Base-by-base conservation (phyloP, 495 filamentous ascomycete species). In the Daldinia caldariorum region DNA sequence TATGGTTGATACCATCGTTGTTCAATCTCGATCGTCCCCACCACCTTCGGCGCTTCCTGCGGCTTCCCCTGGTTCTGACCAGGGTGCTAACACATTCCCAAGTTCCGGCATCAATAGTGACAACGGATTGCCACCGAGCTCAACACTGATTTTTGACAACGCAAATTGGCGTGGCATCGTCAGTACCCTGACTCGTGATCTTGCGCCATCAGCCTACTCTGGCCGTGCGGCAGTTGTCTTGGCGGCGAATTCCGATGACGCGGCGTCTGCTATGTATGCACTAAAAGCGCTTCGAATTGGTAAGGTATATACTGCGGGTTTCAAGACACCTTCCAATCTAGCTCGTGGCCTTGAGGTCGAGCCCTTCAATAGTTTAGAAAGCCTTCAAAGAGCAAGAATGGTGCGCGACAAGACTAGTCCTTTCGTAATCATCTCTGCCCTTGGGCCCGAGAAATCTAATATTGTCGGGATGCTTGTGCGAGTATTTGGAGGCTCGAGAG, bases 81-180 rank as follows among this genome's bases (percentile, higher is more conserved):
- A 32, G 51, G 57, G 61, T 26, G 29, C 14, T 31, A 70, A 71
- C 12, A 51, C 61, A 2, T 59, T 65, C 31, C 38, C 51, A 9
- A 32, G 22, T 31, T 16, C 61, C 10, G 67, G 65, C 10, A 43
- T 41, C 8, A 57, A 47, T n/a, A 57, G 26, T 32, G 22, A 61
- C 22, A 43, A 62, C 4, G 80, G 78, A 9, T 55, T 85, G 2
- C 79, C 78, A 16, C 71, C 67, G 58, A 79, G 76, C 61, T 83
- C 76, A 22, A 81, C 80, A 6, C 84, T 93, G 35, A 77, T 93
- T 16, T 89, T 92, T 51, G 90, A 94, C 69, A 95, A 94, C 58
- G 88, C 91, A 31, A 89, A 87, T 3, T 94, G 92, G 92, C 93
- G 92, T 71, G 91, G 91, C 8, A 94, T 95, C 55, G 83, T 92